Evolutionary conservation across 1,139 yeast species (phyloP).

Genomic region (Meyerozyma athensensis): DNA sequence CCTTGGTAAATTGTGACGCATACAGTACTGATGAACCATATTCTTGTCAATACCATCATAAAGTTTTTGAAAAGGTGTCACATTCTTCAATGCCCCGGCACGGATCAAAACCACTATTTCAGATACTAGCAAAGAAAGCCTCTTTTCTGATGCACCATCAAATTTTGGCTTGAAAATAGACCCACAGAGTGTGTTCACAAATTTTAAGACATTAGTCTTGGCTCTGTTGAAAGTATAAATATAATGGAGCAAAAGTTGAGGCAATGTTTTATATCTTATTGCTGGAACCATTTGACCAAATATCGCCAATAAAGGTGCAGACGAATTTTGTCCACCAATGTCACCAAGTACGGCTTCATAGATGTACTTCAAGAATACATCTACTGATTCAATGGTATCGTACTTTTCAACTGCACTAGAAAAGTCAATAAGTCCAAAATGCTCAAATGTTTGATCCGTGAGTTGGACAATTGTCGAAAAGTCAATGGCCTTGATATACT

Average conservation of each 20-base stretch:
- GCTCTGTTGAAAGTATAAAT: neutral
- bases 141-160: neutral
- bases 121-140: neutral
- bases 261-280: neutral
- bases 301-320: neutral
- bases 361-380: too few relatives aligned
- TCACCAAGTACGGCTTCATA: too few relatives aligned
- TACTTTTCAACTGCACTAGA: too few relatives aligned
- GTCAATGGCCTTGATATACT: conserved; percentile 26
- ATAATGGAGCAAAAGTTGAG: neutral
- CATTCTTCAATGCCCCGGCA: neutral
- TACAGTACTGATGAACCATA: neutral
- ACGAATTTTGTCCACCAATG: too few relatives aligned
- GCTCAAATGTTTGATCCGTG: neutral
- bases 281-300: neutral
- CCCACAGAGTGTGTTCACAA: neutral
- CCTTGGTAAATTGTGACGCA: neutral
- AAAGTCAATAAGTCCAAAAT: too few relatives aligned
- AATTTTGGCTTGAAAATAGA: neutral
- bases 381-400: too few relatives aligned
- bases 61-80: neutral
- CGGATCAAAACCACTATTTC: neutral
- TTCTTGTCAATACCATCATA: neutral
- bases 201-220: neutral
- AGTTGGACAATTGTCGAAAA: conserved; percentile 12